Percentiles rank a stretch among this genome's conserved stretches.
phyloP scores from a whole-genome alignment of 2,329 filamentous ascomycete genomes.

The Epichloe baconii region DNA sequence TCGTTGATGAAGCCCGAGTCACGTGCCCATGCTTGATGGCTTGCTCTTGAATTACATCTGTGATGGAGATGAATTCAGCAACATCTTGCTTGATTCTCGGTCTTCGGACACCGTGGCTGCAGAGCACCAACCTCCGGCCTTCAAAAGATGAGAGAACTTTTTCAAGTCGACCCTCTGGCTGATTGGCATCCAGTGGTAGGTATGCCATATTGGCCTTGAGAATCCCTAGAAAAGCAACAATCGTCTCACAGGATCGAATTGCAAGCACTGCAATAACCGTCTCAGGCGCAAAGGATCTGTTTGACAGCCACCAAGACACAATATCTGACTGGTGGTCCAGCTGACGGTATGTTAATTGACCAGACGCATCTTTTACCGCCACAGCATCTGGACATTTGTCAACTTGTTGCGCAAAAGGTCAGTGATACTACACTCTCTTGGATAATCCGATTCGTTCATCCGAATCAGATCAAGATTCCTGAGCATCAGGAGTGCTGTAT shows the following conservation, averaged over 20 bases:
- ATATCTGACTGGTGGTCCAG: background rate
- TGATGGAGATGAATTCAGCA: background rate
- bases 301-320: background rate
- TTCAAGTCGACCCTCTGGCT: conserved; percentile 9
- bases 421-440: background rate
- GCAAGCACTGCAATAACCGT: background rate
- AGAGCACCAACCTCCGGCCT: background rate
- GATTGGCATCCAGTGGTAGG: conserved; percentile 12
- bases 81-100: background rate
- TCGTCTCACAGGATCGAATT: background rate
- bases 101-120: background rate
- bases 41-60: background rate
- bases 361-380: conserved; percentile 1
- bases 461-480: background rate
- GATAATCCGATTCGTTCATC: background rate
- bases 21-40: background rate
- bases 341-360: background rate
- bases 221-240: conserved; percentile 11
- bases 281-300: background rate
- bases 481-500: background rate
- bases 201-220: conserved; percentile 15
- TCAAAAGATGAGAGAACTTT: conserved; percentile 8
- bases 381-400: background rate
- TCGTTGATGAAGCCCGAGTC: background rate
- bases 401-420: background rate